Conservation (phyloP, 306 rosid genomes). For the Vicia sativa region DNA sequence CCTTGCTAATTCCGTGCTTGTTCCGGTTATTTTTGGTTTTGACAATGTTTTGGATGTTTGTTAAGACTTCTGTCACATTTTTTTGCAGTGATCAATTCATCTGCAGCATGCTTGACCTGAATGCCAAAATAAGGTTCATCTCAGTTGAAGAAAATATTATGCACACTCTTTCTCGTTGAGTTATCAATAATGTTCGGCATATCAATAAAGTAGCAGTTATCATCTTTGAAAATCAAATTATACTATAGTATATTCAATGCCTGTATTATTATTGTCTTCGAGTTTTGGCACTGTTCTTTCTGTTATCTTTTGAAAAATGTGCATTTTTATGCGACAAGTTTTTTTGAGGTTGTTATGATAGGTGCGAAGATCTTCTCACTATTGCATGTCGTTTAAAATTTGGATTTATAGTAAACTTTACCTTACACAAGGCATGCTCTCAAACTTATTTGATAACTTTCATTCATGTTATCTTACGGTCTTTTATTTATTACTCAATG, state of each 20-base stretch:
- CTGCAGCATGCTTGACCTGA: slow-evolving; percentile 57
- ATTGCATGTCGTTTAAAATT: slow-evolving; percentile 13
- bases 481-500: slow-evolving; percentile 4
- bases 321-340: neutral
- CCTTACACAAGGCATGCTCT: slow-evolving; percentile 2
- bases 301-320: slow-evolving; percentile 13
- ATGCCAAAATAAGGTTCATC: slow-evolving; percentile 64
- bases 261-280: slow-evolving; percentile 10
- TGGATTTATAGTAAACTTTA: neutral
- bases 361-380: neutral
- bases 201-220: neutral
- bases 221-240: neutral
- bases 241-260: neutral
- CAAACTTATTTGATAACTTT: slow-evolving; percentile 4
- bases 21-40: neutral
- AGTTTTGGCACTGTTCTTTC: neutral
- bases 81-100: slow-evolving; percentile 65
- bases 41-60: neutral
- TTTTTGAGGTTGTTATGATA: slow-evolving; percentile 28
- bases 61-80: slow-evolving; percentile 12
- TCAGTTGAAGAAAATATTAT: slow-evolving; percentile 15
- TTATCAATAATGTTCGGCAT: neutral
- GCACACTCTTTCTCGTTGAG: neutral
- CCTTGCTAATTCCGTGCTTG: slow-evolving; percentile 6
- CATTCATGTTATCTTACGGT: neutral